Evolutionary conservation across 306 rosid species (phyloP).

Genomic region (Prunus campanulata): DNA sequence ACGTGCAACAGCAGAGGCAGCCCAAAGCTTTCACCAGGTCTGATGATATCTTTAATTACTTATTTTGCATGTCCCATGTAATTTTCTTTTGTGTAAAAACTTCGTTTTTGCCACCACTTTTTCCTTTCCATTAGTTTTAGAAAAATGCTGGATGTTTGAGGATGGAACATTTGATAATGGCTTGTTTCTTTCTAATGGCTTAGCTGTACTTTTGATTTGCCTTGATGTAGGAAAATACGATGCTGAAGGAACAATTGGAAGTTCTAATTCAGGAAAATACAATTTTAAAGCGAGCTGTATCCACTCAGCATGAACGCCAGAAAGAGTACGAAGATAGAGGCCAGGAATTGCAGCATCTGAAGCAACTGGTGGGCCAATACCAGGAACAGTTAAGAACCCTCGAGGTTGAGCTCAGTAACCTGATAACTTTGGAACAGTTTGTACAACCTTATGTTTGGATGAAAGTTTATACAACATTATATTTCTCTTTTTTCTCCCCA

Average conservation of each 20-base stretch:
- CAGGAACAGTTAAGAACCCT: constrained; percentile 80
- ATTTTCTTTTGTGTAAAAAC: neutral
- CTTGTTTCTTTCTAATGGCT: neutral
- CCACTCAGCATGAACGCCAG: constrained; percentile 72
- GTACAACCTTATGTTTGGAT: neutral
- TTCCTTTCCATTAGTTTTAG: too few species aligned
- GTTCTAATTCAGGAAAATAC: constrained; percentile 72
- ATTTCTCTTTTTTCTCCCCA: too few species aligned
- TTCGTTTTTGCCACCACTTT: neutral
- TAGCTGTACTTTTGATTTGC: neutral
- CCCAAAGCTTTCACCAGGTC: constrained; percentile 59
- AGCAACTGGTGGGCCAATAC: constrained; percentile 68
- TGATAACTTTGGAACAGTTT: neutral
- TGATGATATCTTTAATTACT: neutral
- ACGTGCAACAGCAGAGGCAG: constrained; percentile 57
- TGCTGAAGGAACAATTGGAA: constrained; percentile 73
- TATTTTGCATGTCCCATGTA: neutral
- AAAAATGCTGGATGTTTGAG: neutral
- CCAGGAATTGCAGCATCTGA: constrained; percentile 68
- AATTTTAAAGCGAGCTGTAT: constrained; percentile 70
- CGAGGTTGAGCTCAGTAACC: constrained; percentile 45
- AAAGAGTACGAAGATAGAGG: constrained; percentile 62
- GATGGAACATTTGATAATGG: constrained; percentile 2
- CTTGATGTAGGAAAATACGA: constrained; percentile 57
- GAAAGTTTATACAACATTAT: neutral